phyloP scores from a whole-genome alignment of 768 basidiomycete species.

The Hypsizygus marmoreus region DNA sequence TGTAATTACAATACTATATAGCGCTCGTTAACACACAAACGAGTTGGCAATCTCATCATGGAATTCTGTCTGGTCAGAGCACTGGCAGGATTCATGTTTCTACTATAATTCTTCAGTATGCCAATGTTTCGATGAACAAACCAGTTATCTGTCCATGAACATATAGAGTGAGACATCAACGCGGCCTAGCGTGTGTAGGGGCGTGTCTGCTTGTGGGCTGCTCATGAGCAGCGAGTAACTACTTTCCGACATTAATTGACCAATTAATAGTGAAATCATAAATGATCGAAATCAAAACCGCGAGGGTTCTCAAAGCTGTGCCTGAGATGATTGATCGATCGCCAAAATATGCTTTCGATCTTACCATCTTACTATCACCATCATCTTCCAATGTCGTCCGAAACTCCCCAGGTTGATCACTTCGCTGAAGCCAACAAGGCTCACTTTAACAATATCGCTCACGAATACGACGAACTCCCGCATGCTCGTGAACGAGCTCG shows the following conservation, averaged over 20 bases:
- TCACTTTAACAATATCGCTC: slow-evolving; percentile 17
- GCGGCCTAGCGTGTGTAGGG: too few relatives aligned
- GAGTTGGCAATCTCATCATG: too few relatives aligned
- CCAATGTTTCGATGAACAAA: too few relatives aligned
- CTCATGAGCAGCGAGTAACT: slow-evolving; percentile 3
- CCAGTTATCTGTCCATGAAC: too few relatives aligned
- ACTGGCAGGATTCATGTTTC: too few relatives aligned
- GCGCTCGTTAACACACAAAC: too few relatives aligned
- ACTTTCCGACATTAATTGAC: background rate
- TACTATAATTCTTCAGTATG: too few relatives aligned
- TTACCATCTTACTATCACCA: background rate
- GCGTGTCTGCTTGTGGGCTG: slow-evolving; percentile 11
- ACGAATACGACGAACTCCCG: slow-evolving; percentile 17
- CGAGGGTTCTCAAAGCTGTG: slow-evolving; percentile 8
- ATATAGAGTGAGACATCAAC: too few relatives aligned
- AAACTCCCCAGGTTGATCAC: background rate
- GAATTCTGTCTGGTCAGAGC: too few relatives aligned
- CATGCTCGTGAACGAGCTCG: slow-evolving; percentile 15
- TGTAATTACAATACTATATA: too few relatives aligned
- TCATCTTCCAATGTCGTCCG: background rate
- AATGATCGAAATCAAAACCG: background rate
- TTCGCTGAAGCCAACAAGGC: slow-evolving; percentile 17
- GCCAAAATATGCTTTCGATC: background rate
- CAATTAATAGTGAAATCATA: background rate
- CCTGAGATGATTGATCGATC: slow-evolving; percentile 2